Percentiles rank a stretch among this genome's conserved stretches.
phyloP scores from a whole-genome alignment of 2,329 filamentous ascomycete species.

The Dactylella cylindrospora region DNA sequence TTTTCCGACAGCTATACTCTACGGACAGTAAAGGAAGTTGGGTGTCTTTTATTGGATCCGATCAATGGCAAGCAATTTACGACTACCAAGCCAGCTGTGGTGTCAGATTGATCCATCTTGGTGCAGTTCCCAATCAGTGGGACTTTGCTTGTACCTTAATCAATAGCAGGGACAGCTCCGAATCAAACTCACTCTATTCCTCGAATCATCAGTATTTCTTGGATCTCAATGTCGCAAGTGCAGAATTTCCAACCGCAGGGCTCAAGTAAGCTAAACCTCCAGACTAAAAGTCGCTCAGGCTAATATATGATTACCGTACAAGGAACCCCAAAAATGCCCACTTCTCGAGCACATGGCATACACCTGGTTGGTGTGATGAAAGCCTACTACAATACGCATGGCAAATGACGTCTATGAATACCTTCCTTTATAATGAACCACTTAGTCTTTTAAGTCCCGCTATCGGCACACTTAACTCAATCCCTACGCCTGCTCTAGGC shows the following conservation, averaged over 20 bases:
- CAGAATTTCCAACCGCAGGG: slow-evolving; percentile 60
- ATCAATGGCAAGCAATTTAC: slow-evolving; percentile 62
- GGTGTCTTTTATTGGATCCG: slow-evolving; percentile 59
- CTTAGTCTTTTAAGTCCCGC: slow-evolving; percentile 16
- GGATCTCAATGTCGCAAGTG: slow-evolving; percentile 54
- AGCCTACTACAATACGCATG: slow-evolving; percentile 13
- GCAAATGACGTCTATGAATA: slow-evolving; percentile 29
- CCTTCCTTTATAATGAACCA: slow-evolving; percentile 28
- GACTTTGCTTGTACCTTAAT: slow-evolving; percentile 56
- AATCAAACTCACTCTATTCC: slow-evolving; percentile 54
- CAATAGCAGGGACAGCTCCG: slow-evolving; percentile 56
- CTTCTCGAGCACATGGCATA: slow-evolving; percentile 28
- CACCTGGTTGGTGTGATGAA: slow-evolving; percentile 27
- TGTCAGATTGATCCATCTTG: slow-evolving; percentile 63
- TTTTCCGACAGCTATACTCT: slow-evolving; percentile 60
- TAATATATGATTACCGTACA: neutral
- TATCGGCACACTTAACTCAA: neutral
- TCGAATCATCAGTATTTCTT: slow-evolving; percentile 26
- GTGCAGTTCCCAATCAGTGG: slow-evolving; percentile 59
- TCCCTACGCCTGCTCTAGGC: slow-evolving; percentile 55
- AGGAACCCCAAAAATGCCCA: slow-evolving; percentile 39
- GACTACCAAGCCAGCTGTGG: slow-evolving; percentile 59
- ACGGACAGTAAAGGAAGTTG: slow-evolving; percentile 57
- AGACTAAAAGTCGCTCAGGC: neutral
- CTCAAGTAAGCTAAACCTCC: slow-evolving; percentile 53